Evolutionary conservation across 169 alveolate species (phyloP).

Genomic region (Cryptosporidium meleagridis): DNA sequence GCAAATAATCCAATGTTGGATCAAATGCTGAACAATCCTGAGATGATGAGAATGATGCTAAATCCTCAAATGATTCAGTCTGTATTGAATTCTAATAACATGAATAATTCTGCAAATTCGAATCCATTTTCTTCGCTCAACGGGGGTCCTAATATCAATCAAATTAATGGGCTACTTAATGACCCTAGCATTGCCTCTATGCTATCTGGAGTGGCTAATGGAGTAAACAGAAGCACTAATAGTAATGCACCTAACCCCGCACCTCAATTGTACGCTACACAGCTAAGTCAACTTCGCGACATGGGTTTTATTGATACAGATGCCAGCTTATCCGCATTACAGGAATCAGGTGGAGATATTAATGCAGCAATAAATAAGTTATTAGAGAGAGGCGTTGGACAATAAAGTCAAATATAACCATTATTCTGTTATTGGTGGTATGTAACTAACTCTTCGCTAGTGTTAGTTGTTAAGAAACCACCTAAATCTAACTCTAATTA

Average conservation of each 20-base stretch:
- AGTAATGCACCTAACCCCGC: not conserved
- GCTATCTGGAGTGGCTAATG: conserved; percentile 18
- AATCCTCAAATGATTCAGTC: conserved; percentile 81
- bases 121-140: conserved; percentile 70
- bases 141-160: conserved; percentile 21
- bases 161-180: conserved; percentile 22
- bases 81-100: conserved; percentile 5
- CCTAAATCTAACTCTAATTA: not conserved
- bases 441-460: not conserved
- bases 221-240: not conserved
- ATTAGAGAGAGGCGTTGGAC: conserved; percentile 86
- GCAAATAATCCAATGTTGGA: conserved; percentile 85
- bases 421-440: not conserved
- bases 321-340: conserved; percentile 91
- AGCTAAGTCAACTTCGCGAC: conserved; percentile 90
- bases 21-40: conserved; percentile 88
- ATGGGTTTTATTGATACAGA: conserved; percentile 95
- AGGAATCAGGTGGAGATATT: conserved; percentile 93
- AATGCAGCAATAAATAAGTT: conserved; percentile 93
- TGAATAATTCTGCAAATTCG: not conserved
- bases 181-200: conserved; percentile 52
- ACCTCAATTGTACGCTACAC: conserved; percentile 83
- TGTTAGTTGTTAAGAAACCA: not conserved
- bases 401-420: conserved; percentile 34
- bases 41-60: conserved; percentile 84